Conservation (phyloP, 305 asterid species). For the Solanum hybrid region DNA sequence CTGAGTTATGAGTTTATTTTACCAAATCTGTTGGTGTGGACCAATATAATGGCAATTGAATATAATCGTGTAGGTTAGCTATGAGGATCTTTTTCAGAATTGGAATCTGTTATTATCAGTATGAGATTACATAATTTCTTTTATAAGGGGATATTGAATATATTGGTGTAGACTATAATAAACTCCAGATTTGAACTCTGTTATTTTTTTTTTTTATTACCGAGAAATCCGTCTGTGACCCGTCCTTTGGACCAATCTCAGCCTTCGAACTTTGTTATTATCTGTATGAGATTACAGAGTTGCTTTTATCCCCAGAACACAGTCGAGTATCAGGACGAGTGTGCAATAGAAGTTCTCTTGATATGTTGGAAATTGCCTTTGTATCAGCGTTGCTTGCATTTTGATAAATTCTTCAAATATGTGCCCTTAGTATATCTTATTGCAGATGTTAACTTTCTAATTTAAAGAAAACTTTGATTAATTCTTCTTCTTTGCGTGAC, state of each 20-base stretch:
- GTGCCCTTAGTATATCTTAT: background rate
- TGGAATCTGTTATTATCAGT: background rate
- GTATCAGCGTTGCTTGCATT: background rate
- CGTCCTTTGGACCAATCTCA: too few species aligned
- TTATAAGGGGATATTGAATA: background rate
- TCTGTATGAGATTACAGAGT: background rate
- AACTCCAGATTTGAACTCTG: background rate
- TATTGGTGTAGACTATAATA: background rate
- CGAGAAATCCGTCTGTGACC: too few species aligned
- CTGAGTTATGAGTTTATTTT: background rate
- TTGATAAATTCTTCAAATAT: background rate
- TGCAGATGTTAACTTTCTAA: background rate
- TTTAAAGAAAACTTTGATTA: background rate
- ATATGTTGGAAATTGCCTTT: background rate
- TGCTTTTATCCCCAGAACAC: background rate
- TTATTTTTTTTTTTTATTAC: background rate
- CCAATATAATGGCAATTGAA: background rate
- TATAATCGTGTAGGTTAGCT: background rate
- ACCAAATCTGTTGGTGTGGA: background rate
- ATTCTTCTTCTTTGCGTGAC: background rate
- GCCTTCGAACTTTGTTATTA: background rate
- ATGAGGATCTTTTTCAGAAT: background rate
- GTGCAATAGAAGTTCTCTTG: background rate
- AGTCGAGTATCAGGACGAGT: background rate
- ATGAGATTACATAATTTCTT: background rate